Evolutionary conservation across 2,329 filamentous ascomycete genomes (phyloP), one percentile per base, ranked within the genome.

Genomic region (Colletotrichum destructivum): DNA sequence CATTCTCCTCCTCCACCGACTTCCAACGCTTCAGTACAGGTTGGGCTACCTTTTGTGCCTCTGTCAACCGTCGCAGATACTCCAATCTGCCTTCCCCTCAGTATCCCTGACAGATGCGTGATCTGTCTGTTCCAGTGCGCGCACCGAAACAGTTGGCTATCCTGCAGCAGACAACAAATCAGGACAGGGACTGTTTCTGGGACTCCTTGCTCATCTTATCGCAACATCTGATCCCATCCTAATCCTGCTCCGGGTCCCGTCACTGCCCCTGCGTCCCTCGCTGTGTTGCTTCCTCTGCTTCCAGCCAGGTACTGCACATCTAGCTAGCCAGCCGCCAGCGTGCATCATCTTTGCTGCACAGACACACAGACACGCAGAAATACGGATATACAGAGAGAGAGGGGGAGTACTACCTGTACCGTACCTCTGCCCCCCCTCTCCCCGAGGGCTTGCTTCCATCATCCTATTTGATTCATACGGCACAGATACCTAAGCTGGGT

Each of bases 151-250:
- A 78, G 74, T 67, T 72, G 77, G 75, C 76, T 74, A 75, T 77
- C 73, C 76, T 79, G 78, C 79, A 77, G 78, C 80, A 78, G 70
- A 74, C 76, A 76, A 72, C 77, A 76, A 80, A 82, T 78, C 79
- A 79, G 78, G 74, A 76, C 70, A 71, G 61, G 74, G 73, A 74
- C 74, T 75, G 75, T 67, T 78, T 52, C 70, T 66, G 49, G 70
- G 49, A 52, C 31, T 65, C 60, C 35, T 52, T 72, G 66, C 60
- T 60, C 51, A 78, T 77, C 78, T 67, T 75, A 76, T 56, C 60
- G 21, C 46, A 49, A 62, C 63, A n/a, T 23, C 35, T 38, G 35
- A 57, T 71, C 63, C 56, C 51, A 54, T 55, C 62, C 62, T 60
- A 31, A 59, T 59, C 57, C 46, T 46, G 51, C 40, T 68, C 42